A percentile compares a stretch with the other conserved stretches of the same genome.
Conservation (phyloP, 1,284 basidiomycete genomes). For the Ganoderma boninense region DNA sequence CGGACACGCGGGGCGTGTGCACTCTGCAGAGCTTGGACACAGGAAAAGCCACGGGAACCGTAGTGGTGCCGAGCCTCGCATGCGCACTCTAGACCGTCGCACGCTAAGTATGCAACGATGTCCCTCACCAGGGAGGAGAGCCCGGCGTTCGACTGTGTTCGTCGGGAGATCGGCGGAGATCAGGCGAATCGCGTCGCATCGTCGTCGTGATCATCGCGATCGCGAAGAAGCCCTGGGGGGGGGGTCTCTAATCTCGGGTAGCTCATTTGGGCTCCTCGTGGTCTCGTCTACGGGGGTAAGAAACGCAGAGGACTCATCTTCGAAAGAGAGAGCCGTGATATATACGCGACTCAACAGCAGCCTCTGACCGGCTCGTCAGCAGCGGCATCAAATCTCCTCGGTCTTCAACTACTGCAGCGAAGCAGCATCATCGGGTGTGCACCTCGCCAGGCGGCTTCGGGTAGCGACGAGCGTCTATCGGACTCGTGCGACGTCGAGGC, state of each 20-base stretch:
- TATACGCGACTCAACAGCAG: too few relatives aligned
- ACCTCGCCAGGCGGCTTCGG: too few relatives aligned
- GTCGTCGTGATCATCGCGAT: too few relatives aligned
- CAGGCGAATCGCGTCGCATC: background rate
- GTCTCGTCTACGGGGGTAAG: too few relatives aligned
- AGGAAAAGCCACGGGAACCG: background rate
- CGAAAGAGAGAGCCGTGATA: too few relatives aligned
- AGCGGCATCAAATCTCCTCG: too few relatives aligned
- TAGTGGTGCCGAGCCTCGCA: background rate
- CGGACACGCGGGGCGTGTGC: background rate
- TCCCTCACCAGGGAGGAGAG: background rate
- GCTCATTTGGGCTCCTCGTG: background rate
- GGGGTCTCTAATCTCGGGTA: background rate
- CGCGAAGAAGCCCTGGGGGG: background rate
- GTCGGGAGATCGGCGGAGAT: background rate
- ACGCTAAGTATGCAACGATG: background rate
- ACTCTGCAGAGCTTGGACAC: background rate
- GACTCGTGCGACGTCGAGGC: too few relatives aligned
- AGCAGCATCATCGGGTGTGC: too few relatives aligned
- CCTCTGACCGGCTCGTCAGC: too few relatives aligned
- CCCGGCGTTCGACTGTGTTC: background rate
- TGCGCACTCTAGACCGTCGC: background rate
- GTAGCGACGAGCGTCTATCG: too few relatives aligned
- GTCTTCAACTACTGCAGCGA: too few relatives aligned
- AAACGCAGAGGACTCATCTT: too few relatives aligned